Base-by-base conservation (phyloP, 2,329 filamentous ascomycete genomes). In the Penicillium sp. region DNA sequence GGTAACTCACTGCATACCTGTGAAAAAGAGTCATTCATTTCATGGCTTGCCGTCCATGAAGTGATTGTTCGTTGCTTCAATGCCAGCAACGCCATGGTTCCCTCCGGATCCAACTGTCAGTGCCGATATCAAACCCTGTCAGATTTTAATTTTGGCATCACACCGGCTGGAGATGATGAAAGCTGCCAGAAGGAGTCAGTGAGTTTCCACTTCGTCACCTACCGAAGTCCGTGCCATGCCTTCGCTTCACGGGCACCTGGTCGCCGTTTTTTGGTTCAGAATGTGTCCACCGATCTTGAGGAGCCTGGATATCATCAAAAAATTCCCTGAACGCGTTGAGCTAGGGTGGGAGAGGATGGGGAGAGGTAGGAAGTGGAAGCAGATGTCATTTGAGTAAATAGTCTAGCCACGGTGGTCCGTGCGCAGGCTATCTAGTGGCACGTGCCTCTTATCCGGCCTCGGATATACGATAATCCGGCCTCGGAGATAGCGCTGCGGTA, bases 191-290 rank as follows among this genome's bases (percentile, higher is more conserved):
- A 14, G 14, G 11, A 18, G 7, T 10, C 10, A 8, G 18, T 32
- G 29, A 32, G 29, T n/a, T 16, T 14, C 29, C 3, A 18, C 9
- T 16, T 32, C 16, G 10, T 22, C 34, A 7, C 24, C 37, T 3
- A 23, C 13, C 10, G 16, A 29, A 23, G 10, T 16, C 22, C 14
- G 24, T 6, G 14, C 27, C 16, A 22, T 6, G 10, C 0, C 39
- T 22, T 6, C 22, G 24, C 14, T 14, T 31, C 37, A 10, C 37
- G 37, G 7, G 9, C 23, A 16, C 13, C 43, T n/a, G 44, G 42
- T 5, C 49, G 49, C 4, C 40, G 39, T 6, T 52, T 47, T 10
- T 1, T 44, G 7, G 45, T 53, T 11, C 26, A 10, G 1, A 40
- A 43, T 16, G 35, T 50, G 13, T 24, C 36, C 16, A 46, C 42